Percentiles rank a stretch among this genome's conserved stretches.
phyloP scores from a whole-genome alignment of 2,329 filamentous ascomycete genomes.

The Cadophora sp. region DNA sequence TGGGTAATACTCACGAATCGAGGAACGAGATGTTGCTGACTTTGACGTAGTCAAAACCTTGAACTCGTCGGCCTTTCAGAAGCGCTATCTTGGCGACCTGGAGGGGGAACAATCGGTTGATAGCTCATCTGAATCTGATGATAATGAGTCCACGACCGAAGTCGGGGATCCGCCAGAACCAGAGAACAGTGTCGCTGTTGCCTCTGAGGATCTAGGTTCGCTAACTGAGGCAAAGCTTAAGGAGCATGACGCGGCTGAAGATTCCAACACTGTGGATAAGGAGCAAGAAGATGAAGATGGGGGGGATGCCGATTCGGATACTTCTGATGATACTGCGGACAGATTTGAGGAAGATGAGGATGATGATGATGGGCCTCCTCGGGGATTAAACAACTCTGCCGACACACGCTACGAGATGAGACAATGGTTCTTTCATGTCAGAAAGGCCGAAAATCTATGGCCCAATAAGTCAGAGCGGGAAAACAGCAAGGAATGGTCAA shows the following conservation, averaged over 20 bases:
- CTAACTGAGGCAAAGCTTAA: conserved; percentile 9
- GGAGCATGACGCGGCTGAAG: background rate
- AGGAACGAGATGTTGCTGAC: background rate
- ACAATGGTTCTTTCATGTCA: background rate
- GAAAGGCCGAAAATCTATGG: conserved; percentile 8
- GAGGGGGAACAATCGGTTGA: background rate
- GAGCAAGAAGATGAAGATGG: background rate
- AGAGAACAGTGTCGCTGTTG: background rate
- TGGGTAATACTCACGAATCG: background rate
- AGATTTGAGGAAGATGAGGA: background rate
- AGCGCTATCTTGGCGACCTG: background rate
- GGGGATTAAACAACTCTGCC: background rate
- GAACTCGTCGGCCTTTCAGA: background rate
- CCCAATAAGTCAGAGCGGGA: conserved; percentile 7
- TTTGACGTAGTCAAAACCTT: background rate
- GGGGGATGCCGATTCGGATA: background rate
- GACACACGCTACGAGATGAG: conserved; percentile 10
- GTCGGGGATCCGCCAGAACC: background rate
- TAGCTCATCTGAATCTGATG: background rate
- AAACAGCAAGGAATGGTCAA: background rate
- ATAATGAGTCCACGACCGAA: background rate
- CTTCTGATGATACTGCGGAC: conserved; percentile 2
- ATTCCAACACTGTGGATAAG: background rate
- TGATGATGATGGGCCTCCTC: background rate
- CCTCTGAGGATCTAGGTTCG: background rate